These are phyloP conservation scores for Tirmania nivea DNA, from an alignment of 495 filamentous ascomycete genomes.

Conservation along the genomic window DNA sequence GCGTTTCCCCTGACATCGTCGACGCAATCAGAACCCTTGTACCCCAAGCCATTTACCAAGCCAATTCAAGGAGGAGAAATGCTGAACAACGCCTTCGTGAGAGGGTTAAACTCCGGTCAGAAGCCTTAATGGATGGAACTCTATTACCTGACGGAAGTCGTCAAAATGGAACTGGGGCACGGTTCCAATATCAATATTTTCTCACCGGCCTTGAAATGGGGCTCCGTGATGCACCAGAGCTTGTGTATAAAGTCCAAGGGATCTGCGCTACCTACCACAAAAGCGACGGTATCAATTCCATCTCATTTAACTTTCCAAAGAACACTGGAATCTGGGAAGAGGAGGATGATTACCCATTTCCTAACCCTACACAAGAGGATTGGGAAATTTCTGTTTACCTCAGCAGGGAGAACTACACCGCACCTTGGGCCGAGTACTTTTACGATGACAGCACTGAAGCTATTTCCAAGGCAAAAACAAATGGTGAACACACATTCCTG, in stretches of 20 bases:
- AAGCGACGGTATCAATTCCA: neutral
- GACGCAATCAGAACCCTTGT: neutral
- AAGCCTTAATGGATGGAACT: neutral
- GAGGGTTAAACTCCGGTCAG: neutral
- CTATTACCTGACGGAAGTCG: no score
- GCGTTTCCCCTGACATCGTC: neutral
- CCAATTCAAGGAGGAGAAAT: neutral
- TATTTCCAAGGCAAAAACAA: no score
- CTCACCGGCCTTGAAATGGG: constrained; percentile 1
- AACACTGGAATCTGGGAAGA: no score
- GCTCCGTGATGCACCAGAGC: neutral
- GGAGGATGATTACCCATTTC: neutral
- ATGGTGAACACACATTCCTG: neutral
- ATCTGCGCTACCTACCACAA: neutral
- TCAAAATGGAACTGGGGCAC: neutral
- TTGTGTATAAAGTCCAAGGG: neutral
- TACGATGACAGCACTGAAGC: no score
- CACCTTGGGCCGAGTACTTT: neutral
- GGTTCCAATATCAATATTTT: neutral
- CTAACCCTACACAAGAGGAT: no score
- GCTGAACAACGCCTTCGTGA: neutral
- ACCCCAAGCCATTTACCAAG: neutral
- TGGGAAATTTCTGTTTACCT: neutral
- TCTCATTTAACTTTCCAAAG: no score
- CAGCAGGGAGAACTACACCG: neutral